Evolutionary conservation across 352 stramenopile species (phyloP), one percentile per base, ranked within the genome.

Genomic region (Globisporangium emineosum): DNA sequence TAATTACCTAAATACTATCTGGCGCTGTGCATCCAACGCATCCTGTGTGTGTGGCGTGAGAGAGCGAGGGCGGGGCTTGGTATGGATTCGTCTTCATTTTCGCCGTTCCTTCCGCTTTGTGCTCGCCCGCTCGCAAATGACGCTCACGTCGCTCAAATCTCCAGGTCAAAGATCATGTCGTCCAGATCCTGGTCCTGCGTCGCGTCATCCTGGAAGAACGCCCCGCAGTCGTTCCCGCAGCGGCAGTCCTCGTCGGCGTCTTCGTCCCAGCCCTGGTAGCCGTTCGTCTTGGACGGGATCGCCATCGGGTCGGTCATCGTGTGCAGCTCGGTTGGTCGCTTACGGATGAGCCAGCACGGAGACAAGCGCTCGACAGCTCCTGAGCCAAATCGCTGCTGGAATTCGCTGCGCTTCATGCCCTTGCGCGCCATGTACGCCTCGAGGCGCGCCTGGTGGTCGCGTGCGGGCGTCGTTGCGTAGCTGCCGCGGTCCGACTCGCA

Each of bases 121-220:
- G n/a, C n/a, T n/a, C n/a, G n/a, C n/a, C n/a, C n/a, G n/a, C n/a
- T n/a, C n/a, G n/a, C n/a, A n/a, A n/a, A n/a, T n/a, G n/a, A n/a
- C 37, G 37, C 37, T 45, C 37, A 12, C 37, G 37, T 56, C 50
- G 21, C 54, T 60, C 71, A 90, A 63, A 90, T 81, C 69, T 90
- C 81, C 52, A 90, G 65, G 37, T 88, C 79, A 47, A 90, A 90
- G 37, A 90, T 78, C 66, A 90, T 74, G 43, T 90, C 79, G 65
- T 69, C 75, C 27, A 60, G 29, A 19, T 55, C 56, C 33, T 40
- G 33, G 17, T 57, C 47, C 21, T 55, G 33, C 15, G 21, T 13
- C 33, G 63, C 47, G 27, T 70, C 64, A 35, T 61, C 64, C 59
- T 67, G 54, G 58, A 81, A 76, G 55, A 72, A 72, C 45, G 70